phyloP scores from a whole-genome alignment of 768 basidiomycete genomes.

The Mrakia blollopis region DNA sequence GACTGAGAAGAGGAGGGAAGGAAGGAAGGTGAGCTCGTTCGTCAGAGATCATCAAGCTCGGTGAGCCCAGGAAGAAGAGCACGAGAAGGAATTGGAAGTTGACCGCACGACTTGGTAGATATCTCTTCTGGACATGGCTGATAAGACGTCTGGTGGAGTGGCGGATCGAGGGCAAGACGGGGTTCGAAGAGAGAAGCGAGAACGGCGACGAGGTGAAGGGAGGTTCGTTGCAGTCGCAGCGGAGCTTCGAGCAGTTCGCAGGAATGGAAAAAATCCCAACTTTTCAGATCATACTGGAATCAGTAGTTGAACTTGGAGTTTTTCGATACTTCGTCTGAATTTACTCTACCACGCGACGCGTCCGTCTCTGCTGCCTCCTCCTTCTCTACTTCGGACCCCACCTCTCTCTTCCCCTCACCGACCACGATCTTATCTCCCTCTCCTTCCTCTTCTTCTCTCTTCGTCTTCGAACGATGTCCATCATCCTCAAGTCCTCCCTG shows the following conservation, averaged over 20 bases:
- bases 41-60: not conserved
- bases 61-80: not conserved
- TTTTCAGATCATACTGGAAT: too few relatives aligned
- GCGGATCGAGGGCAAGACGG: not conserved
- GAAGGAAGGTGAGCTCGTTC: slow-evolving; percentile 3
- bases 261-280: too few relatives aligned
- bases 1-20: not conserved
- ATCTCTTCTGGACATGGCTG: not conserved
- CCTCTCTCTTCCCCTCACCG: not conserved
- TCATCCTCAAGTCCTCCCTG: not conserved
- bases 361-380: too few relatives aligned
- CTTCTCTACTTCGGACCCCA: too few relatives aligned
- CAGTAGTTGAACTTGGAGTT: too few relatives aligned
- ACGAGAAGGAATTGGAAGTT: too few relatives aligned
- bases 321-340: too few relatives aligned
- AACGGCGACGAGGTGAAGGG: not conserved
- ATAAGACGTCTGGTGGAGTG: not conserved
- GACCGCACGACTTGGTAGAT: slow-evolving; percentile 16
- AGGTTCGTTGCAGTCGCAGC: not conserved
- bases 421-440: not conserved
- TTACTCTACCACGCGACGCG: too few relatives aligned
- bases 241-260: too few relatives aligned
- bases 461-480: not conserved
- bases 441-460: not conserved
- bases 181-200: not conserved